Evolutionary conservation across 495 filamentous ascomycete genomes (phyloP), one percentile per base, ranked within the genome.

Genomic region (Friedmanniomyces simplex): DNA sequence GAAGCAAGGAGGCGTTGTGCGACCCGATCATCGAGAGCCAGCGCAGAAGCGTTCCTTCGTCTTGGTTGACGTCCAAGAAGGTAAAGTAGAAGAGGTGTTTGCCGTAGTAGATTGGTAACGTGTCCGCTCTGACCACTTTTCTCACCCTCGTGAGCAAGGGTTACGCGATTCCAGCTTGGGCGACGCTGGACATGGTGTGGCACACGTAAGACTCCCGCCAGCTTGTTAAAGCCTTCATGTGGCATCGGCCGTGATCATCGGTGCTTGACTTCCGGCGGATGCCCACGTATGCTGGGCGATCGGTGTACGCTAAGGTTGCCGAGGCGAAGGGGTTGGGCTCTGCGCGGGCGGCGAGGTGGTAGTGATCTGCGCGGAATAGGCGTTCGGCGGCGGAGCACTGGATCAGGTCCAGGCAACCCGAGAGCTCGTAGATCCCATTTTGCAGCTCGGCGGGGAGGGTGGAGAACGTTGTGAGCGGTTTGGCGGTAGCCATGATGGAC

Each of bases 41-140:
- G 39, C 39, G 13, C 39, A 43, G 22, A n/a, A 50, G 21, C 2
- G 5, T 16, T 22, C 3, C 22, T 2, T n/a, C 18, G 6, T 50
- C 46, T 11, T 25, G 3, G 3, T 50, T 16, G 11, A 13, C 20
- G 14, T 50, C 18, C 3, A 24, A 25, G 12, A 50, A 7, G 12
- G 6, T 2, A 21, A 36, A 3, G 18, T 26, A 16, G 30, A 52
- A 52, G 7, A 24, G 34, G 30, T 52, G 25, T 16, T 21, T 34
- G 50, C 50, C 50, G 30, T 52, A 52, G 50, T 26, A 52, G 25
- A 52, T 52, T 1, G 50, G 32, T 16, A 52, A 22, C 21, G 50
- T 37, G 7, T 52, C 50, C n/a, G 20, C 50, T 21, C 50, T 7
- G 2, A 52, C 32, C 2, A 6, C 26, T 10, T 6, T 32, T 5